Evolutionary conservation across 2,329 filamentous ascomycete genomes (phyloP), one percentile per base, ranked within the genome.

Genomic region (Verticillium klebahnii): DNA sequence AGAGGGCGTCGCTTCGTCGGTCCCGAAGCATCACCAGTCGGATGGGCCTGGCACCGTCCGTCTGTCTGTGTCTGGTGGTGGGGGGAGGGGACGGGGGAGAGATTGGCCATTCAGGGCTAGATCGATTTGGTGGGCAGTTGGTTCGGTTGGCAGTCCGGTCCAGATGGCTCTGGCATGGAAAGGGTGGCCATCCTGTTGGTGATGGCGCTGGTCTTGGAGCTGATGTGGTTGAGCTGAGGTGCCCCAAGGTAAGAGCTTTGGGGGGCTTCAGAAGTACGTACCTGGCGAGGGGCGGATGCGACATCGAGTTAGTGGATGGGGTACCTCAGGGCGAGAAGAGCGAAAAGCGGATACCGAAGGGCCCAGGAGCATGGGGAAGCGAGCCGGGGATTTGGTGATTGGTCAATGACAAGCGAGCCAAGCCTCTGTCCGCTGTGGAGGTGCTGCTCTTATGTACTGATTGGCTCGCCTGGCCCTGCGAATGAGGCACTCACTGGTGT

Each of bases 331-430:
- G 17, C 9, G 5, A 8, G n/a, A 23, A 25, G 9, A 23, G 34
- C 34, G 45, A 52, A 52, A 52, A 52, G n/a, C 19, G 45, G 45
- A 23, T n/a, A 52, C 19, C 45, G 19, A 52, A 52, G 19, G 45
- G 19, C 45, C 45, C 45, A 52, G 45, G 45, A 52, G 45, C 45
- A 52, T 52, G 45, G 54, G 61, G 55, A 74, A 75, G 73, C 73
- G 73, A 75, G 69, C 60, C 68, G 65, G 70, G 55, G 58, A 63
- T 64, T 64, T 66, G 61, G 60, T 74, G 71, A 76, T 75, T 75
- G 74, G 74, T 61, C 64, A 61, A 60, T 50, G 54, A 61, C 70
- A 73, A 75, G 73, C 73, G 73, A 75, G 68, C 60, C 45, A 58
- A 60, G 61, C 63, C 39, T 19, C 25, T 15, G 5, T 39, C n/a